A percentile compares a stretch with the other conserved stretches of the same genome.
phyloP scores from a whole-genome alignment of 192 early-diverging fungal genomes.

The Entomortierella lignicola region DNA sequence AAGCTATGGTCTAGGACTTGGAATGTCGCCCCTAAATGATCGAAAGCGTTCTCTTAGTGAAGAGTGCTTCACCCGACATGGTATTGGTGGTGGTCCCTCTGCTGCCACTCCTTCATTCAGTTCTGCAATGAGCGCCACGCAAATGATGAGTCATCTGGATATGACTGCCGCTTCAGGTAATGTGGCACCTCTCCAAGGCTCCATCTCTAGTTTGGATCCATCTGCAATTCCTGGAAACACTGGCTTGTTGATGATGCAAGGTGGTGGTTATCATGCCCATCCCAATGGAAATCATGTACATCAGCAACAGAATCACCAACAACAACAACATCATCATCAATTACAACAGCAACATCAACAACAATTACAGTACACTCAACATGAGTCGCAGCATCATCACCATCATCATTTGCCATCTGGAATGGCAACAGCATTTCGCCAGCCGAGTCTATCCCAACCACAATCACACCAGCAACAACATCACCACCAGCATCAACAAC shows the following conservation, averaged over 20 bases:
- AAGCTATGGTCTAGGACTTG: conserved; percentile 39
- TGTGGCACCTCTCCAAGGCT: conserved; percentile 11
- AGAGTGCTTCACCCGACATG: conserved; percentile 49
- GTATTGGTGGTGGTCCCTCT: conserved; percentile 12
- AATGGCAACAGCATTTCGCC: conserved; percentile 40
- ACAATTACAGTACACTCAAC: conserved; percentile 18
- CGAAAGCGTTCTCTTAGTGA: conserved; percentile 49
- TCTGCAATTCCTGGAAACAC: conserved; percentile 15
- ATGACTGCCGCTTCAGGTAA: conserved; percentile 15
- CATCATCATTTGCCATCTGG: conserved; percentile 32
- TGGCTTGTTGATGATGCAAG: conserved; percentile 25
- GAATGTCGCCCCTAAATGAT: conserved; percentile 42
- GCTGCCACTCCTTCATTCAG: conserved; percentile 28
- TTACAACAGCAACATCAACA: conserved; percentile 20
- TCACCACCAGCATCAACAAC: conserved; percentile 28
- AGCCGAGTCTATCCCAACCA: neutral
- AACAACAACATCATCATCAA: conserved; percentile 19
- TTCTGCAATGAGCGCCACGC: conserved; percentile 39
- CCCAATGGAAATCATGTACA: conserved; percentile 1
- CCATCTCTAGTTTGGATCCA: conserved; percentile 32
- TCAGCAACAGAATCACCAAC: conserved; percentile 22
- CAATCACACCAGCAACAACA: conserved; percentile 22
- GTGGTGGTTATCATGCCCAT: conserved; percentile 10
- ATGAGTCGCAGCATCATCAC: conserved; percentile 16
- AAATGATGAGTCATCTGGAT: conserved; percentile 51